Conservation (phyloP, 225 moss, liverwort and hornwort genomes). For the Physcomitrium patens region DNA sequence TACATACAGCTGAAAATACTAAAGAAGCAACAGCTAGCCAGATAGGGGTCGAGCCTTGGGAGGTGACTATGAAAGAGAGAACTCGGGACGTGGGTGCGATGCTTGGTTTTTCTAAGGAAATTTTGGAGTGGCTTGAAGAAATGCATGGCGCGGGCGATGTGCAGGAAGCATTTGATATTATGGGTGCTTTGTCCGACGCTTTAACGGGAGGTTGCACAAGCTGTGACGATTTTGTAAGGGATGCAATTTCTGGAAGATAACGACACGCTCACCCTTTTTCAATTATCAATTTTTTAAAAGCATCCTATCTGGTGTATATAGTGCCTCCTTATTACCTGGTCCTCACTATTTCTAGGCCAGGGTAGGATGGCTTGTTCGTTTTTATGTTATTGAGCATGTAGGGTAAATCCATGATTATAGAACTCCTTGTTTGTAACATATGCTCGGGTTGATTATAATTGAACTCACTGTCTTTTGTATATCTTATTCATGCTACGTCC, state of each 20-base stretch:
- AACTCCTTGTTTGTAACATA: no score
- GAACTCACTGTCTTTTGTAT: no score
- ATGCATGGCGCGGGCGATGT: slow-evolving; percentile 86
- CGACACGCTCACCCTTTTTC: slow-evolving; percentile 30
- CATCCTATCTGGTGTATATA: slow-evolving; percentile 31
- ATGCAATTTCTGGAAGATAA: slow-evolving; percentile 83
- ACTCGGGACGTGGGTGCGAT: slow-evolving; percentile 80
- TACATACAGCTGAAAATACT: slow-evolving; percentile 47
- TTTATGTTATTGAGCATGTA: no score
- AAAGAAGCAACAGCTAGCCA: slow-evolving; percentile 62
- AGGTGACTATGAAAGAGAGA: slow-evolving; percentile 91
- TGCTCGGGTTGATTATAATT: no score
- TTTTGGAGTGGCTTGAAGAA: slow-evolving; percentile 96
- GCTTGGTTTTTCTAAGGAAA: slow-evolving; percentile 83
- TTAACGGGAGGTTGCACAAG: slow-evolving; percentile 77
- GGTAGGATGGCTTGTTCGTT: no score
- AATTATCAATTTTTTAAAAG: no score
- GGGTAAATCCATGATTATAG: no score
- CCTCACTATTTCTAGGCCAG: no score
- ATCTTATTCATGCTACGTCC: no score
- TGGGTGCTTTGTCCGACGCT: slow-evolving; percentile 88
- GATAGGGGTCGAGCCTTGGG: slow-evolving; percentile 91
- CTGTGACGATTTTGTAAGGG: slow-evolving; percentile 96
- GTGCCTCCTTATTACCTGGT: neutral
- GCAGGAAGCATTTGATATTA: slow-evolving; percentile 95